Evolutionary conservation across 176 grass and related monocot species (phyloP).

Genomic region (Otatea glauca): DNA sequence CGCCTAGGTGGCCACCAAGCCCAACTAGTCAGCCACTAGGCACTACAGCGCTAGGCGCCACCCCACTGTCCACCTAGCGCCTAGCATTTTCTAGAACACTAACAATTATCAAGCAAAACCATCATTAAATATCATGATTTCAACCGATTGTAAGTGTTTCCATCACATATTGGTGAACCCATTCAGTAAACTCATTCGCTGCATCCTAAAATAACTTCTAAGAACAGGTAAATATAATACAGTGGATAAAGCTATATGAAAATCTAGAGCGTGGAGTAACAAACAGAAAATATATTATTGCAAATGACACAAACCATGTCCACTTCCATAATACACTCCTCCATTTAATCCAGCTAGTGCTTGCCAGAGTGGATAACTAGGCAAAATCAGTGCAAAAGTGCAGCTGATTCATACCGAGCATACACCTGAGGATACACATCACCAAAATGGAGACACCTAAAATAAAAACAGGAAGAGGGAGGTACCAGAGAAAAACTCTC

Average conservation of each 20-base stretch:
- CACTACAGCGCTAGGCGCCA: not conserved
- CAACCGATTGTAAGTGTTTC: not conserved
- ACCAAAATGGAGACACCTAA: slow-evolving; percentile 17
- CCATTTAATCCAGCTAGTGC: not conserved
- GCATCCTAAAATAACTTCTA: not conserved
- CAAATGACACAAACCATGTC: not conserved
- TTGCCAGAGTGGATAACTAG: not conserved
- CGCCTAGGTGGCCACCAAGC: not conserved
- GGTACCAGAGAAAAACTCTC: slow-evolving; percentile 74
- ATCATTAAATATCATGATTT: not conserved
- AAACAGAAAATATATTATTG: not conserved
- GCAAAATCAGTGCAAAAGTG: slow-evolving; percentile 29
- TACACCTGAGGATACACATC: slow-evolving; percentile 11
- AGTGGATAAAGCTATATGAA: not conserved
- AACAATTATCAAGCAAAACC: not conserved
- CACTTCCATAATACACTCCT: slow-evolving; percentile 31
- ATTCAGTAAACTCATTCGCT: not conserved
- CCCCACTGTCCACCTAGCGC: no score
- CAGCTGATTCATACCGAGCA: slow-evolving; percentile 23
- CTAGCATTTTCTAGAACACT: not conserved
- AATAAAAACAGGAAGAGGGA: slow-evolving; percentile 48
- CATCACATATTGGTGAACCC: not conserved
- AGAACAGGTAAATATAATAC: not conserved
- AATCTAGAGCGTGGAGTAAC: not conserved
- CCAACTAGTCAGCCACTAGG: not conserved